phyloP scores from a whole-genome alignment of 2,329 filamentous ascomycete genomes.

The Hypocrella siamensis region DNA sequence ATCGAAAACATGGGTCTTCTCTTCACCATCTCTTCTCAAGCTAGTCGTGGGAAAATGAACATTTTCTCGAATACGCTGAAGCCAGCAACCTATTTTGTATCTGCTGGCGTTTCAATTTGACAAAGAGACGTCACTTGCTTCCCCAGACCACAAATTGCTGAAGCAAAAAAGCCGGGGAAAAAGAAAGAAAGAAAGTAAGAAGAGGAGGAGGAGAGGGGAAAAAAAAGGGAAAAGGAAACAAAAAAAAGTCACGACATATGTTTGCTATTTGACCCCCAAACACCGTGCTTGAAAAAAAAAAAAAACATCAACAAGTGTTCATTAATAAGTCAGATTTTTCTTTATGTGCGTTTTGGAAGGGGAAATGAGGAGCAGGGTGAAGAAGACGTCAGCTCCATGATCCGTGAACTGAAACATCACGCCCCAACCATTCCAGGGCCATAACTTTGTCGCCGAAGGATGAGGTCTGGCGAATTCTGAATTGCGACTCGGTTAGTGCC shows the following conservation, averaged over 20 bases:
- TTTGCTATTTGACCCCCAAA: too few species aligned
- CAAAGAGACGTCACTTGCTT: too few species aligned
- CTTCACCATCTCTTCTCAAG: too few species aligned
- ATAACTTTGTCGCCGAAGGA: constrained; percentile 36
- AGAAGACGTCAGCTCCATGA: too few species aligned
- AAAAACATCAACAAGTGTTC: neutral
- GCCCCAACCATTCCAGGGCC: constrained; percentile 43
- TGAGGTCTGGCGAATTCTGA: constrained; percentile 19
- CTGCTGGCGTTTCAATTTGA: too few species aligned
- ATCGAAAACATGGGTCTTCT: too few species aligned
- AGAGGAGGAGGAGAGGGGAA: neutral
- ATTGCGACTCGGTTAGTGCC: neutral
- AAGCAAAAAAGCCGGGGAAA: neutral
- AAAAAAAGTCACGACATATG: constrained; percentile 1
- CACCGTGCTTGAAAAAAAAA: neutral
- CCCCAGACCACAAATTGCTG: neutral
- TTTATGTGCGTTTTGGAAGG: too few species aligned
- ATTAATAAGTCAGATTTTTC: too few species aligned
- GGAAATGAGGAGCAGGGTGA: too few species aligned
- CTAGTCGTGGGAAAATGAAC: too few species aligned
- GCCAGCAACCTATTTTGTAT: too few species aligned
- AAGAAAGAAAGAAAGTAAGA: neutral
- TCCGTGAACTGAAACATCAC: constrained; percentile 20
- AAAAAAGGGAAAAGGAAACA: neutral
- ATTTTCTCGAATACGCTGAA: too few species aligned